Evolutionary conservation across 2,329 filamentous ascomycete genomes (phyloP), one percentile per base, ranked within the genome.

Genomic region (Passalora sequoiae): DNA sequence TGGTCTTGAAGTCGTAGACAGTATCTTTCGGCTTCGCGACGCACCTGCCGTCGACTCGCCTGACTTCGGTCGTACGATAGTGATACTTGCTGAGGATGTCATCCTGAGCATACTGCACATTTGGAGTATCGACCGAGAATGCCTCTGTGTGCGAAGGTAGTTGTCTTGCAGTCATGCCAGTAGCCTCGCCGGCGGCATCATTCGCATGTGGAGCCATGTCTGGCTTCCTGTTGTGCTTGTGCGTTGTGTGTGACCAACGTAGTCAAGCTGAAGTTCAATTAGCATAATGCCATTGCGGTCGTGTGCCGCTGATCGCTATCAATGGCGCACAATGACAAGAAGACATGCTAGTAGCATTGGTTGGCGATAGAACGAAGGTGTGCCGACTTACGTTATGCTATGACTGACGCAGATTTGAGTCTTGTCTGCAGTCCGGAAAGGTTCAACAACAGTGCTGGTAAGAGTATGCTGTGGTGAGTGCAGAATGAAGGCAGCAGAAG

Each of bases 1-100:
- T 85, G 62, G 92, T 86, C 78, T 95, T 94, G 84, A 98, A 97
- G 75, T 96, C 84, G 69, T 97, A 98, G 57, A 83, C 72, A 51
- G 86, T 92, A 72, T 94, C 85, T 69, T 86, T 86, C 61, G 92
- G 92, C 50, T 80, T 83, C 49, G 89, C 92, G 47, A 89, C 78
- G 66, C 84, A 83, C 69, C 84, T 85, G 66, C 89, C 89, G 57
- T 75, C 75, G 60, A 78, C 76, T 62, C 80, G 77, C 56, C 78
- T 77, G 61, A 98, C 83, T 58, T 80, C 80, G 46, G 92, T 97
- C 61, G 92, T 97, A 67, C 89, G 88, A 73, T 98, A 98, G 57
- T 85, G 88, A 74, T 97, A 98, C 73, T 86, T 89, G 72, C 86
- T 94, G 66, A 78, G 83, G 75, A 98, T 97, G 63, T 88, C 82